phyloP scores from a whole-genome alignment of 225 moss, liverwort and hornwort species.

The Physcomitrellopsis africana region DNA sequence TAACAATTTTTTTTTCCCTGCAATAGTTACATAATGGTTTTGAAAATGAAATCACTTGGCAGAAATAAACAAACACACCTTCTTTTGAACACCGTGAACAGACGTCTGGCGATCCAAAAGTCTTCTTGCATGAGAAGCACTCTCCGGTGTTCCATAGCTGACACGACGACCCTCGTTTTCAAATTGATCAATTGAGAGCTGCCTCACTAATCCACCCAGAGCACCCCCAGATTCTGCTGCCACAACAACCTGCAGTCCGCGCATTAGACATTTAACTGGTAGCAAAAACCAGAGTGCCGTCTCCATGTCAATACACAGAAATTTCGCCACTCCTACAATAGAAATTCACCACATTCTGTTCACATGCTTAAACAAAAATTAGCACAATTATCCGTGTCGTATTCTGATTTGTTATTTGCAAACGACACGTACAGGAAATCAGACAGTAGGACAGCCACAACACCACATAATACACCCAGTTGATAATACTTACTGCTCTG shows the following conservation, averaged over 20 bases:
- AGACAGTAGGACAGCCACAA: not conserved
- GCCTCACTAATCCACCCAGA: conserved; percentile 49
- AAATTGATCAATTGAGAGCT: conserved; percentile 59
- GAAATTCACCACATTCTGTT: not conserved
- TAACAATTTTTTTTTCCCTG: not conserved
- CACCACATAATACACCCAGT: conserved; percentile 3
- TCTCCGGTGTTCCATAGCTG: conserved; percentile 57
- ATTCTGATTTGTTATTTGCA: not conserved
- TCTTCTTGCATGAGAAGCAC: conserved; percentile 45
- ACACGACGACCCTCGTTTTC: conserved; percentile 60
- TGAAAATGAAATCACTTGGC: conserved; percentile 3
- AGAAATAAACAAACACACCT: conserved; percentile 24
- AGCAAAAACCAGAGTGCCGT: not conserved
- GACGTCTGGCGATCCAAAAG: conserved; percentile 55
- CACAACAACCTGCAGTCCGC: conserved; percentile 47
- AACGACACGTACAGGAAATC: not conserved
- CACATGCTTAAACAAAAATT: conserved; percentile 2
- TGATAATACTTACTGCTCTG: conserved; percentile 43
- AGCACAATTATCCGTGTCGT: not conserved
- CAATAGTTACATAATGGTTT: not conserved
- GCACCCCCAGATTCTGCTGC: conserved; percentile 59
- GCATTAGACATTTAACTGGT: not conserved
- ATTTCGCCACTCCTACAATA: conserved; percentile 8
- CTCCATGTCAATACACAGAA: not conserved
- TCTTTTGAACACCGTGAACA: conserved; percentile 50